Evolutionary conservation across 108 stramenopile genomes (phyloP), one percentile per base, ranked within the genome.

Genomic region (Nitzschia sp.): DNA sequence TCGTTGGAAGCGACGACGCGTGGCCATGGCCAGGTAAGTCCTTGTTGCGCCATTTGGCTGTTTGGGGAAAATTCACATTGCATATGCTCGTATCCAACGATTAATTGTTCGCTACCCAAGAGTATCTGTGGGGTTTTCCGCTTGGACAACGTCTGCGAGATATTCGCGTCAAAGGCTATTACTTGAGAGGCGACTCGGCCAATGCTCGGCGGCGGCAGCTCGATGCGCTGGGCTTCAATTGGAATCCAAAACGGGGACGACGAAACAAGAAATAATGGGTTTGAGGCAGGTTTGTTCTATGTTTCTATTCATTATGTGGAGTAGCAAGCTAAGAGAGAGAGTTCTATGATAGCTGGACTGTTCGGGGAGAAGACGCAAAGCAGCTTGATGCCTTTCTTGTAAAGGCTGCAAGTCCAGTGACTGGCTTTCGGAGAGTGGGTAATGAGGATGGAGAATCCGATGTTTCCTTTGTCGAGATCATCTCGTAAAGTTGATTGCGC

Each of bases 91-190:
- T 8, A 42, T 42, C 4, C 8, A 54, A n/a, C n/a, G n/a, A n/a
- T n/a, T n/a, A n/a, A n/a, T n/a, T n/a, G n/a, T n/a, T n/a, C n/a
- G n/a, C n/a, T n/a, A n/a, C 34, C 15, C 27, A 27, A 61, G 86
- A 93, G 53, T 76, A 83, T 54, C 66, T 93, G 5, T 84, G 79
- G 81, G 87, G 85, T 5, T 66, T 93, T 25, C 87, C 85, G 24
- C 78, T 93, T 1, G 92, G 92, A 0, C 89, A 89, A 64, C 55
- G 92, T 23, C 75, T 93, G 6, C 88, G 86, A 56, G 89, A 90
- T 57, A 76, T 93, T 55, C 83, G 92, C 38, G 57, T 85, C 26
- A 93, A 90, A 63, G 89, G 85, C 5, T 74, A 82, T 32, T 90
- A 90, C 63, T 73, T 93, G 54, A 79, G 77, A 38, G 89, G 88